These are phyloP conservation scores for Castanea crenata DNA, from an alignment of 306 rosid species.

Conservation along the genomic window DNA sequence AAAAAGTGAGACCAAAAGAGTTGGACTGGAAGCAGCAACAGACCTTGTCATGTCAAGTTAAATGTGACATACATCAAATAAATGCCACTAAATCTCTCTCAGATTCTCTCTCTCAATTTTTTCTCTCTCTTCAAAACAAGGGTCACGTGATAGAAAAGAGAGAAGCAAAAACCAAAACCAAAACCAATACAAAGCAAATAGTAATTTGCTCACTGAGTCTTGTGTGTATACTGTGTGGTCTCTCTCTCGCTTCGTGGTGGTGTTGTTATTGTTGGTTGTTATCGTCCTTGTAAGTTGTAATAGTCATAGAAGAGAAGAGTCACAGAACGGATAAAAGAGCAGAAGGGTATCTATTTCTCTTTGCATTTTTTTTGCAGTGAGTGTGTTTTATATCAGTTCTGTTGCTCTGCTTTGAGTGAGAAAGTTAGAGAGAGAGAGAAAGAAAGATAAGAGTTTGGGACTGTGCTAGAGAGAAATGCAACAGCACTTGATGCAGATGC, in stretches of 20 bases:
- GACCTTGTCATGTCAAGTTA: too few species aligned
- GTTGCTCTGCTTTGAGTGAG: constrained; percentile 26
- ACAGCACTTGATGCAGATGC: constrained; percentile 99
- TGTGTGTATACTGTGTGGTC: too few species aligned
- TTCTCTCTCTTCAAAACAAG: not conserved
- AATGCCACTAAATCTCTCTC: not conserved
- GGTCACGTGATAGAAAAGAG: not conserved
- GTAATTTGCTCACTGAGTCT: not conserved
- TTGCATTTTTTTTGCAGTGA: constrained; percentile 27
- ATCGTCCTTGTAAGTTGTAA: constrained; percentile 18
- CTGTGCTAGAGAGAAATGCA: constrained; percentile 51
- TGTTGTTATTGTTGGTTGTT: too few species aligned
- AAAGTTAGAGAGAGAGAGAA: constrained; percentile 15
- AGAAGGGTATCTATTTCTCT: constrained; percentile 25
- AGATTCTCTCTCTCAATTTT: not conserved
- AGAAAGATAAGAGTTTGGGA: constrained; percentile 16
- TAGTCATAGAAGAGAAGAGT: constrained; percentile 20
- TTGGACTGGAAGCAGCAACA: too few species aligned
- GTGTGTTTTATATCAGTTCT: constrained; percentile 27
- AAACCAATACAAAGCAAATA: constrained; percentile 24
- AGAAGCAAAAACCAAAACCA: not conserved
- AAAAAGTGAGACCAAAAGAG: too few species aligned
- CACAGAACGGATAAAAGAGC: constrained; percentile 1
- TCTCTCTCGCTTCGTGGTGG: too few species aligned
- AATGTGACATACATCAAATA: too few species aligned